These are phyloP conservation scores for Prunus kanzakura DNA, from an alignment of 306 rosid genomes.

Conservation along the genomic window DNA sequence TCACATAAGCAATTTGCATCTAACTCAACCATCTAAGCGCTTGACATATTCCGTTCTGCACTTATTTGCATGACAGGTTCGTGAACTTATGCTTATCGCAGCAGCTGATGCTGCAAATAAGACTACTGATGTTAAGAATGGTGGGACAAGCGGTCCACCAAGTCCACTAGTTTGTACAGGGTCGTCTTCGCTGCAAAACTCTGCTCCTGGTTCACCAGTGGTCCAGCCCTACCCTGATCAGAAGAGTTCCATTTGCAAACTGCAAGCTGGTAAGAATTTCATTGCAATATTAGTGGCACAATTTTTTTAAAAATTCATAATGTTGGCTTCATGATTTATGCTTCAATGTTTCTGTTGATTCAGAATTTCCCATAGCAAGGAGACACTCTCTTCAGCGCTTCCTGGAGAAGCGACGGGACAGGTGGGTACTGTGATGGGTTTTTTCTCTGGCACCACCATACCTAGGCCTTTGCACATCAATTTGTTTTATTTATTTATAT, in stretches of 20 bases:
- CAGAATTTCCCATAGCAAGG: conserved; percentile 78
- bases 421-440: conserved; percentile 29
- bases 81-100: conserved; percentile 50
- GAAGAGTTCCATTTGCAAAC: conserved; percentile 53
- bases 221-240: conserved; percentile 48
- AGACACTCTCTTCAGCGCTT: conserved; percentile 75
- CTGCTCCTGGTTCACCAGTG: conserved; percentile 38
- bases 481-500: conserved; percentile 3
- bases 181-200: conserved; percentile 42
- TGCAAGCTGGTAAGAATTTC: conserved; percentile 48
- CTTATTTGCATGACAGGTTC: conserved; percentile 36
- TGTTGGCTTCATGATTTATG: background rate
- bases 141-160: conserved; percentile 36
- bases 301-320: background rate
- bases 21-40: background rate
- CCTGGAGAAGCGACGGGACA: conserved; percentile 68
- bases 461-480: background rate
- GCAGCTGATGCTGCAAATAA: conserved; percentile 36
- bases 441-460: background rate
- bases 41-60: background rate
- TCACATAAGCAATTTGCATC: background rate
- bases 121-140: conserved; percentile 42
- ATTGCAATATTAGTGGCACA: background rate
- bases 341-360: conserved; percentile 18
- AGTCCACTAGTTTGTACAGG: conserved; percentile 33